A percentile compares a stretch with the other conserved stretches of the same genome.
phyloP scores from a whole-genome alignment of 345 rosid species.

The Durio zibethinus region DNA sequence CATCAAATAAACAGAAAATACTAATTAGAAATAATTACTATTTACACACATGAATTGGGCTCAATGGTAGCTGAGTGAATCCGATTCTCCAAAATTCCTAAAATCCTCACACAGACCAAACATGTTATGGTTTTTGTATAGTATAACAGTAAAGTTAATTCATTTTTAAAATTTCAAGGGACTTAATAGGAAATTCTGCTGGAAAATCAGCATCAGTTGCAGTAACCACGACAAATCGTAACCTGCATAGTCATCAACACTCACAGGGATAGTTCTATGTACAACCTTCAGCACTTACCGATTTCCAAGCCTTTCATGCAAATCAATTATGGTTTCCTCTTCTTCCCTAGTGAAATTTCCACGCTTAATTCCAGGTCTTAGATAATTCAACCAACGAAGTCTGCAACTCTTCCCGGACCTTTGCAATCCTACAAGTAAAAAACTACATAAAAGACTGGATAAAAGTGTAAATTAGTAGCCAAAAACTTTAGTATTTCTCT shows the following conservation, averaged over 20 bases:
- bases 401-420: constrained; percentile 72
- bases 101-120: no score
- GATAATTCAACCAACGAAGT: constrained; percentile 65
- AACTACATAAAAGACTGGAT: not conserved
- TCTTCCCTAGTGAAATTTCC: constrained; percentile 53
- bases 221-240: not conserved
- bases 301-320: constrained; percentile 48
- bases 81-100: no score
- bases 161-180: not conserved
- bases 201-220: not conserved
- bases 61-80: not conserved
- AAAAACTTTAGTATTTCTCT: not conserved
- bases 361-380: constrained; percentile 49
- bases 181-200: not conserved
- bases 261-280: no score
- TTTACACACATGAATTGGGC: not conserved
- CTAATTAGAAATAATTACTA: not conserved
- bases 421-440: constrained; percentile 38
- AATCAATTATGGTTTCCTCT: constrained; percentile 40
- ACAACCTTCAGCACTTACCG: constrained; percentile 25
- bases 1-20: not conserved
- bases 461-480: not conserved
- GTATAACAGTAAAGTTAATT: no score
- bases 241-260: no score
- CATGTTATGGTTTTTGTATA: no score